Conservation (phyloP, 2,329 filamentous ascomycete genomes). For the Calonectria ilicicola region DNA sequence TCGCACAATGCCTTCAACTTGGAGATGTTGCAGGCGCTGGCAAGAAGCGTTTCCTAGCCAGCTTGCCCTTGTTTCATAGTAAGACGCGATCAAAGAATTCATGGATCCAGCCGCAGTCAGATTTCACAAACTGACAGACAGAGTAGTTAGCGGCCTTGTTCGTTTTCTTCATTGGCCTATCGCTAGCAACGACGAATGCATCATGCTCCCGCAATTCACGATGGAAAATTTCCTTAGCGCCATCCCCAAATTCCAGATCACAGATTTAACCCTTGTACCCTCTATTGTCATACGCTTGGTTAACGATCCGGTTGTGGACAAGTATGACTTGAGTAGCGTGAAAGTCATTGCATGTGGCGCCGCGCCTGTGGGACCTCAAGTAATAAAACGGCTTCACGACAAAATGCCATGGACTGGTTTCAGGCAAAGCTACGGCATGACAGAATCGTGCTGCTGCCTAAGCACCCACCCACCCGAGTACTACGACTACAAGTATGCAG, state of each 20-base stretch:
- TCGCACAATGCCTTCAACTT: conserved; percentile 34
- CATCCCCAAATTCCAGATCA: conserved; percentile 33
- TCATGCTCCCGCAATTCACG: conserved; percentile 39
- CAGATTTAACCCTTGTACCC: conserved; percentile 41
- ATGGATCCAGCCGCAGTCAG: too few species aligned
- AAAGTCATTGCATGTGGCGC: conserved; percentile 28
- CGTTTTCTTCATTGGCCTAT: conserved; percentile 34
- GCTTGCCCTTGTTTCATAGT: conserved; percentile 44
- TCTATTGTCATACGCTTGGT: conserved; percentile 39
- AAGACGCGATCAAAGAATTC: neutral
- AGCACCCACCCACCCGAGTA: conserved; percentile 79
- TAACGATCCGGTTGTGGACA: conserved; percentile 31
- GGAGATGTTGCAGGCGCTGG: conserved; percentile 5
- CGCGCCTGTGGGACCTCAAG: conserved; percentile 27
- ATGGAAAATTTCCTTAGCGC: conserved; percentile 34
- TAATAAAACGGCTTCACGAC: conserved; percentile 21
- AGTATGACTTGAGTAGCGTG: conserved; percentile 28
- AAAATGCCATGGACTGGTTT: conserved; percentile 29
- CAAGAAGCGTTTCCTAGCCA: conserved; percentile 29
- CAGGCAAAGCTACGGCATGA: conserved; percentile 81
- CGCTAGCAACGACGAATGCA: conserved; percentile 33
- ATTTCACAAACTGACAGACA: neutral
- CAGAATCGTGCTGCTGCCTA: conserved; percentile 82
- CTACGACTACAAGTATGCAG: conserved; percentile 54
- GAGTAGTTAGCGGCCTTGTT: conserved; percentile 20